Percentiles rank a stretch among this genome's conserved stretches.
Conservation (phyloP, 2,329 filamentous ascomycete species). For the Dichotomopilus funicola region DNA sequence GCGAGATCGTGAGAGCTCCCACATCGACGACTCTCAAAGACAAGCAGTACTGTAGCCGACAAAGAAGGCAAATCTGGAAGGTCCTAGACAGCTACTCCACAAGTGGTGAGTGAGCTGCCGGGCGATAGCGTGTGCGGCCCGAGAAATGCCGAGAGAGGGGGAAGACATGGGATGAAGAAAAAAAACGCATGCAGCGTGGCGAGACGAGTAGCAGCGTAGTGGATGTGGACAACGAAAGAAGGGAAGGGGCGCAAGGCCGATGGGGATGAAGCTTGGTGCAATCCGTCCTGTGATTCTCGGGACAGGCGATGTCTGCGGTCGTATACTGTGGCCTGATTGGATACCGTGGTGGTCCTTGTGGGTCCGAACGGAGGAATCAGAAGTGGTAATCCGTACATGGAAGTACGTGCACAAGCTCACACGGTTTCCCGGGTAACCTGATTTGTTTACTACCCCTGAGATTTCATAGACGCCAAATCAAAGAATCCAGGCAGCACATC, state of each 20-base stretch:
- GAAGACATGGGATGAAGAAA: background rate
- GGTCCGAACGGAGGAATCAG: background rate
- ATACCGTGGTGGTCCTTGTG: constrained; percentile 1
- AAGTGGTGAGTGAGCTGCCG: background rate
- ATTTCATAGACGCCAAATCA: background rate
- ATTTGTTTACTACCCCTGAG: constrained; percentile 7
- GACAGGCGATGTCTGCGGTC: background rate
- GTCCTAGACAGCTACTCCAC: constrained; percentile 1
- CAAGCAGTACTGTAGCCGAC: constrained; percentile 4
- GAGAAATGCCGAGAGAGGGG: background rate
- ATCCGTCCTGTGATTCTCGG: background rate
- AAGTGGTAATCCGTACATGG: background rate
- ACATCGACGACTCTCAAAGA: background rate
- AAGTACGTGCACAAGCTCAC: no score
- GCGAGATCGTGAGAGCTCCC: constrained; percentile 3
- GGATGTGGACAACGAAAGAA: background rate
- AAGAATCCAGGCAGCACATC: constrained; percentile 19
- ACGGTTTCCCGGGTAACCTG: constrained; percentile 3
- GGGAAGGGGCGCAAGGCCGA: constrained; percentile 1
- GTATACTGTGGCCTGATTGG: constrained; percentile 1
- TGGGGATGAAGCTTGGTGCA: no score
- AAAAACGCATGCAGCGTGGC: constrained; percentile 1
- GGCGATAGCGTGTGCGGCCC: background rate
- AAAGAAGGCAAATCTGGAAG: constrained; percentile 6
- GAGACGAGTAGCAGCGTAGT: background rate